Base-by-base conservation (phyloP, 2,329 filamentous ascomycete species). In the Hypoxylon sp. region DNA sequence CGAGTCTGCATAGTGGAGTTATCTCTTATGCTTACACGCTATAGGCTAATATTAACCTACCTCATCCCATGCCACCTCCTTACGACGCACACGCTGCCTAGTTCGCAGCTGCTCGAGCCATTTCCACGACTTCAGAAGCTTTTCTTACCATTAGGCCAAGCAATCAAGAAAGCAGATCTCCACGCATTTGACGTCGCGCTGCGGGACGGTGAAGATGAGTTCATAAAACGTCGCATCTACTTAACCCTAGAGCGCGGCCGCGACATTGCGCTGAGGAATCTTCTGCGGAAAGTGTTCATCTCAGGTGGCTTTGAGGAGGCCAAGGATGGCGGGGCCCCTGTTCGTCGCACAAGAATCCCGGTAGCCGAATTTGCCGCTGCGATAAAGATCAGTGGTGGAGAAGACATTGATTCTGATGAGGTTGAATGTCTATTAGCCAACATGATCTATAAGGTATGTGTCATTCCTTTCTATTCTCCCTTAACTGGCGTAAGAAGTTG, bases 351-450 rank as follows among this genome's bases (percentile, higher is more conserved):
- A 1, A 89, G 96, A 72, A 87, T 99, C 35, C 91, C 93, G 0
- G 86, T 98, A 13, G 85, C 87, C 11, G 93, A 98, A 74, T 98
- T 99, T 75, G 90, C 89, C 24, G 92, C 94, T 5, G 97, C 94
- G 6, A 88, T 98, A 66, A 90, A 90, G 76, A 86, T 97, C 74
- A 91, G 90, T 57, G 90, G 88, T 72, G 84, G 86, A 61, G 85
- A 92, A 77, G 82, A 85, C 35, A 84, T 97, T 35, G 96, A 98
- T 74, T 86, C 88, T 33, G 97, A 99, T 77, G 96, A 99, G 80
- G 94, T 98, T 3, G 97, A 99, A 80, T 99, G 96, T 79, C 83
- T 98, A 74, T 78, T 99, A 76, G 94, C 96, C 29, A 98, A 98
- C 78, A 93, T 98, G 88, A 97, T 99, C 69, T 99, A 98, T 85